A percentile compares a stretch with the other conserved stretches of the same genome.
Conservation (phyloP, 1,139 yeast species). For the Chernovozyma sophiae-reginae region DNA sequence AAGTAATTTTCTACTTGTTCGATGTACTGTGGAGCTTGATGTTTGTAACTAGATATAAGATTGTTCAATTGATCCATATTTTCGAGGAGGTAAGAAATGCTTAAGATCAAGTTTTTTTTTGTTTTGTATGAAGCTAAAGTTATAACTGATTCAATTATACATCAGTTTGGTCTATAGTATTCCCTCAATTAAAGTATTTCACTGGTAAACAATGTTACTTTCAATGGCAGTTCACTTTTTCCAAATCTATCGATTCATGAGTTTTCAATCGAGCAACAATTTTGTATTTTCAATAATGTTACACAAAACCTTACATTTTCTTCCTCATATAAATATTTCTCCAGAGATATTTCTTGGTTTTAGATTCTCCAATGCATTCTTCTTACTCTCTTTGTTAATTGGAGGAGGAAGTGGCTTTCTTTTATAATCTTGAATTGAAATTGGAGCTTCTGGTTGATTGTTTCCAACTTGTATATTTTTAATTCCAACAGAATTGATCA, state of each 20-base stretch:
- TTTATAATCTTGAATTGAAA: background rate
- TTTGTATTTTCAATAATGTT: no score
- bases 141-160: no score
- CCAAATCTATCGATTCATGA: no score
- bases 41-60: background rate
- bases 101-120: no score
- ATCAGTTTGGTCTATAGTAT: no score
- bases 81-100: no score
- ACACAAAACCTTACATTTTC: background rate
- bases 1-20: constrained; percentile 1
- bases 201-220: no score
- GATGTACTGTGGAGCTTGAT: background rate
- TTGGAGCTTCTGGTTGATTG: background rate
- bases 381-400: constrained; percentile 26
- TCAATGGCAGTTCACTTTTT: no score
- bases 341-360: constrained; percentile 32
- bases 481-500: background rate
- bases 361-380: constrained; percentile 22
- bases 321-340: constrained; percentile 22
- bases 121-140: no score
- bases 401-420: constrained; percentile 20
- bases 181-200: no score
- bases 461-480: background rate
- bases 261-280: no score
- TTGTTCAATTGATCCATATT: background rate